Conservation (phyloP, 495 filamentous ascomycete genomes). For the Tricharina praecox region DNA sequence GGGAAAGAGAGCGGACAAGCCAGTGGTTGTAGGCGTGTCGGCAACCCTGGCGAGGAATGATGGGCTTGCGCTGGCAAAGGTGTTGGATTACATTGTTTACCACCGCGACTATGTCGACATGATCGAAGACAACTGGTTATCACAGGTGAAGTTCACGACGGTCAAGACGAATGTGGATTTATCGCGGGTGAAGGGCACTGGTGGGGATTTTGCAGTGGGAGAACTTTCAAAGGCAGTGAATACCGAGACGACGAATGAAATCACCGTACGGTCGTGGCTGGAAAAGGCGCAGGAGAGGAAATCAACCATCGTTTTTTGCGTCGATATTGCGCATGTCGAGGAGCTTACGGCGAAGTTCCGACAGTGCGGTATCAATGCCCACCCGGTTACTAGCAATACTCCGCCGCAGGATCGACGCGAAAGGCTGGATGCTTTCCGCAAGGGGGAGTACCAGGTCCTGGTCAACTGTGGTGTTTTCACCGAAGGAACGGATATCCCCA, state of each 20-base stretch:
- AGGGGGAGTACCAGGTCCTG: conserved; percentile 65
- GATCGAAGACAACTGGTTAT: conserved; percentile 74
- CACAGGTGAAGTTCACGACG: conserved; percentile 81
- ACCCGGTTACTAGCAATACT: conserved; percentile 68
- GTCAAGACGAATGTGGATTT: conserved; percentile 67
- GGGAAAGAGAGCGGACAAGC: conserved; percentile 31
- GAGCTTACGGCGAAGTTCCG: conserved; percentile 61
- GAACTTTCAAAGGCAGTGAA: conserved; percentile 69
- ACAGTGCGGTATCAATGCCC: conserved; percentile 59
- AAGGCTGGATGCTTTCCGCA: conserved; percentile 54
- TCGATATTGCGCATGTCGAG: conserved; percentile 47
- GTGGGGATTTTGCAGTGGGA: conserved; percentile 60
- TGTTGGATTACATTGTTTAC: conserved; percentile 91
- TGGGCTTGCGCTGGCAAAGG: conserved; percentile 69
- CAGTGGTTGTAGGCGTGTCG: conserved; percentile 75
- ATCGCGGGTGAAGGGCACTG: conserved; percentile 43
- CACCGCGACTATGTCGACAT: conserved; percentile 91
- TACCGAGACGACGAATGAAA: conserved; percentile 55
- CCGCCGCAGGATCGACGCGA: conserved; percentile 44
- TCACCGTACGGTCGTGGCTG: conserved; percentile 71
- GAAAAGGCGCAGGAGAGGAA: conserved; percentile 39
- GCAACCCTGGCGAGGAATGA: conserved; percentile 84
- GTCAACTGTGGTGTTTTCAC: conserved; percentile 95
- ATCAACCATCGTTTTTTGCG: conserved; percentile 4
- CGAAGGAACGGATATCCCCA: conserved; percentile 88